Base-by-base conservation (phyloP, 2,329 filamentous ascomycete genomes). In the Byssochlamys sp. region DNA sequence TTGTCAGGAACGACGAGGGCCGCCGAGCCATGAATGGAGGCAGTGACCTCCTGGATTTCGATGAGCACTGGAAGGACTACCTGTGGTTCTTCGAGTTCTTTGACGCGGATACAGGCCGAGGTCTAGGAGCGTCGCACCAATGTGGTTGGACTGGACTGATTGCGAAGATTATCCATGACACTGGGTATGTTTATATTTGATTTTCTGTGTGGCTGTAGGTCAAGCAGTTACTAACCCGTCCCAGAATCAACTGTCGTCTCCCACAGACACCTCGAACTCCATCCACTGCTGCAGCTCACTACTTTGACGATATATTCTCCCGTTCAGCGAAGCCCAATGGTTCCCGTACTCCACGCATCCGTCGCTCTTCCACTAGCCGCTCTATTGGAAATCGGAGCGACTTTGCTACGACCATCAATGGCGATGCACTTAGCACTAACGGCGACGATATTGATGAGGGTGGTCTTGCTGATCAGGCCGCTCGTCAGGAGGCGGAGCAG, bases 21-120 rank as follows among this genome's bases (percentile, higher is more conserved):
- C 86, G 90, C 60, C 87, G 94, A 62, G 92, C 91, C 62, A 88
- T 95, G 78, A 95, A 97, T 67, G 86, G 83, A 57, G 87, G 89
- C 19, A 90, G 88, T 64, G 87, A 96, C 65, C 82, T 87, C 63
- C 84, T 96, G 31, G 91, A 97, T 75, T 96, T 89, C 68, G 91
- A 97, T 69, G 86, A 89, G 26, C 80, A 96, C 73, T 97, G 92
- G 92, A 92, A 88, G 72, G 91, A 95, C 67, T 84, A 91, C 67
- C 79, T 97, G 66, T 96, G 90, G 89, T 97, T 95, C 80, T 88
- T 95, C 70, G 92, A 97, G 72, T 97, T 95, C 80, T 97, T 97
- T 70, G 92, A 97, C 69, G 92, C 91, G 45, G 91, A 97, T 71
- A 86, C 81, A 54, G 92, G 92, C 12, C 87, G 91, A 63, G 92